These are phyloP conservation scores for Neurospora hispaniola DNA, from an alignment of 495 filamentous ascomycete genomes.

Conservation along the genomic window DNA sequence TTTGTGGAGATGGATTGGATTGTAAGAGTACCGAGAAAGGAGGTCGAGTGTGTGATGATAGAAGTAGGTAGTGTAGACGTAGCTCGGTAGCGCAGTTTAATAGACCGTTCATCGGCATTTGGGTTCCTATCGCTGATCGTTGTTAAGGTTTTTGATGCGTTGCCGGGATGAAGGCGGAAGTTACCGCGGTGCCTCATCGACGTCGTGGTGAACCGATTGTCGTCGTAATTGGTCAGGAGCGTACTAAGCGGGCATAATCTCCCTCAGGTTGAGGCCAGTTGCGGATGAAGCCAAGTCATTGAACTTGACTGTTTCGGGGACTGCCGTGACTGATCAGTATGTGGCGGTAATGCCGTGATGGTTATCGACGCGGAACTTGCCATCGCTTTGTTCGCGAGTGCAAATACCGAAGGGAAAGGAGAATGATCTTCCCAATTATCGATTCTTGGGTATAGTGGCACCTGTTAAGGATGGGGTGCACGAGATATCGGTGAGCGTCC, in stretches of 20 bases:
- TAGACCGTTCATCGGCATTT: neutral
- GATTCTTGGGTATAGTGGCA: neutral
- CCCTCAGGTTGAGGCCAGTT: neutral
- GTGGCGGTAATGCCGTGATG: neutral
- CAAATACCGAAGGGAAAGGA: neutral
- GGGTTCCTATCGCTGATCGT: neutral
- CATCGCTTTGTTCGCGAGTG: neutral
- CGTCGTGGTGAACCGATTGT: neutral
- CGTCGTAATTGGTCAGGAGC: neutral
- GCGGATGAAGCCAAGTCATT: neutral
- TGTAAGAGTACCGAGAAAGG: neutral
- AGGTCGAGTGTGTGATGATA: neutral
- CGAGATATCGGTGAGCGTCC: neutral
- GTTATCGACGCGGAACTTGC: neutral
- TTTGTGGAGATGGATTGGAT: neutral
- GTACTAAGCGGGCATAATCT: neutral
- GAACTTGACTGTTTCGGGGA: neutral
- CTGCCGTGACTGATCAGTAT: neutral
- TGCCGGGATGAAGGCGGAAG: neutral
- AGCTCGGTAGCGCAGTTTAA: neutral
- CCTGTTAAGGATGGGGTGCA: neutral
- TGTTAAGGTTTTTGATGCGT: neutral
- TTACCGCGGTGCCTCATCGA: neutral
- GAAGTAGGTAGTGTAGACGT: neutral
- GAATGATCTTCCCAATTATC: too few relatives aligned